phyloP scores from a whole-genome alignment of 345 rosid species.

The Arabidopsis suecica region DNA sequence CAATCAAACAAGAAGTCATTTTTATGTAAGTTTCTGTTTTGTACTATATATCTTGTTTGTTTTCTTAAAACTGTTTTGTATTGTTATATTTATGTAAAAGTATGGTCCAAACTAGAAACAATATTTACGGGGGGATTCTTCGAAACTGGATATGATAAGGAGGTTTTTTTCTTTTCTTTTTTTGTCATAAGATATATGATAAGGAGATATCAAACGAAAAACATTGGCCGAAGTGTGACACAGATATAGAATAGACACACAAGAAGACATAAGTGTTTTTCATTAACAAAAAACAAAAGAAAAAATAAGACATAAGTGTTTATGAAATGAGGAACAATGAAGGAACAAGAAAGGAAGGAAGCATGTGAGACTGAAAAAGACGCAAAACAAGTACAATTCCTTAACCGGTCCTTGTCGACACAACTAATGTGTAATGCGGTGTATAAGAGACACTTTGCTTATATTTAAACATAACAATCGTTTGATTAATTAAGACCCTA shows the following conservation, averaged over 20 bases:
- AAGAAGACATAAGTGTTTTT: slow-evolving; percentile 28
- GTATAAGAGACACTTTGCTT: slow-evolving; percentile 29
- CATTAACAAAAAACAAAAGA: background rate
- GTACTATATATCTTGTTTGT: slow-evolving; percentile 14
- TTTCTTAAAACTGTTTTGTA: background rate
- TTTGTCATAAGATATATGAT: background rate
- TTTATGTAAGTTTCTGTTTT: slow-evolving; percentile 5
- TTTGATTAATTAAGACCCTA: background rate
- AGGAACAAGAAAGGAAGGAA: slow-evolving; percentile 44
- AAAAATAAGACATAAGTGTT: slow-evolving; percentile 38
- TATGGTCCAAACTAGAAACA: slow-evolving; percentile 34
- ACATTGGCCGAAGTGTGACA: slow-evolving; percentile 34
- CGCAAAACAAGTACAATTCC: slow-evolving; percentile 39
- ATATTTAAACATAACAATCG: background rate
- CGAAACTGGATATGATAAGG: slow-evolving; percentile 23
- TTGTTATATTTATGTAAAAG: background rate
- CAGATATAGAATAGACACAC: slow-evolving; percentile 35
- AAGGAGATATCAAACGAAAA: slow-evolving; percentile 6
- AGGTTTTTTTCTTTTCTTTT: background rate
- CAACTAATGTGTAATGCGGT: slow-evolving; percentile 34
- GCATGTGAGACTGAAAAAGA: slow-evolving; percentile 48
- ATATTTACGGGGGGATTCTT: slow-evolving; percentile 29
- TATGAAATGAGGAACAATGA: slow-evolving; percentile 41
- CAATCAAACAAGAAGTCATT: background rate
- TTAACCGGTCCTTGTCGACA: slow-evolving; percentile 41